Evolutionary conservation across 2,329 filamentous ascomycete genomes (phyloP), one percentile per base, ranked within the genome.

Genomic region (Metarhizium anisopliae): DNA sequence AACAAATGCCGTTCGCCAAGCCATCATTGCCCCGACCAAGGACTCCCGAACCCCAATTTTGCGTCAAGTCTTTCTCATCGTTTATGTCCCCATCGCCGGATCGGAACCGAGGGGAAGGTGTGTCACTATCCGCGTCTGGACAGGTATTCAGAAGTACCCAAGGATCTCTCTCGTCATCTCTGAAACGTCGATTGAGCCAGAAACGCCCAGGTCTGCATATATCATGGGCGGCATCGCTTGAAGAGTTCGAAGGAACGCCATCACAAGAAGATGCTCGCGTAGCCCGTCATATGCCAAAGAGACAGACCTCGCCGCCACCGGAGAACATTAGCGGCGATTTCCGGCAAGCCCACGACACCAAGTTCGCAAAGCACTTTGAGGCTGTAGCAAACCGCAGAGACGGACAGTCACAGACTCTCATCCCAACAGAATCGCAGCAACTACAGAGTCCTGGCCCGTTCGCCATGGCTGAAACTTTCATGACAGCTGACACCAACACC

Each of bases 51-150:
- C 72, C 75, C 14, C 73, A 73, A 4, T 69, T 80, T 35, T 75
- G 74, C 0, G 70, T 80, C 60, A 79, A 77, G 58, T 73, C 78
- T 0, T 82, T 82, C 62, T 72, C 76, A 1, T 73, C 74, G 1
- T 82, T 82, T 62, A 74, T 78, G 62, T 76, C 76, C 0, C 74
- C 77, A 1, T 79, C 78, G 0, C 75, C 79, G 1, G 69, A 73
- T 45, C 68, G 61, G n/a, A 60, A 59, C 14, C 58, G 62, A 11
- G 38, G 3, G 1, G 29, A 36, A 11, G 2, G 6, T n/a, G 43
- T 32, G 4, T 35, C n/a, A 47, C 45, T 13, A n/a, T 50, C 53
- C 6, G 13, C 16, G 11, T 45, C 32, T 11, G 18, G 25, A 32
- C 7, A 25, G 11, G 8, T 30, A 4, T n/a, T 6, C 13, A 40